Conservation (phyloP, 306 rosid genomes). For the Echinosophora koreensis region DNA sequence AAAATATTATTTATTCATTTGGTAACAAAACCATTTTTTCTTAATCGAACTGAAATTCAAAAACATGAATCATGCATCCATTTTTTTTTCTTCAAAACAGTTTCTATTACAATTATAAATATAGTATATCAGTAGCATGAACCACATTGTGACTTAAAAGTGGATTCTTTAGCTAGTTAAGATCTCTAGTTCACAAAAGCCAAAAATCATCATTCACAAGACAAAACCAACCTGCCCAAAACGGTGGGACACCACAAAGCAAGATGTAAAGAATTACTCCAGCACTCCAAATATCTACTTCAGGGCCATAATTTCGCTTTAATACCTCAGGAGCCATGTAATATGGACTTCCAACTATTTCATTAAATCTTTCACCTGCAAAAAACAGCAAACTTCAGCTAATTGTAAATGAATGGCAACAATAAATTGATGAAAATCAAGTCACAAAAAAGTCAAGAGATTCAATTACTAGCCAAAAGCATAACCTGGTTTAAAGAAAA, state of each 20-base stretch:
- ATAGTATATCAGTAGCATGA: not conserved
- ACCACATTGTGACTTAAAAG: not conserved
- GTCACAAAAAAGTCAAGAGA: conserved; percentile 25
- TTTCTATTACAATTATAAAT: not conserved
- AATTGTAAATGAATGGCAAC: conserved; percentile 33
- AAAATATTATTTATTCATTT: not conserved
- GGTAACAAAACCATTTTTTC: not conserved
- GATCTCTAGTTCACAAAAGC: conserved; percentile 1
- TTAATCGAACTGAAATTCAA: not conserved
- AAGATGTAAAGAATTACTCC: conserved; percentile 93
- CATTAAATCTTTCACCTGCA: conserved; percentile 79
- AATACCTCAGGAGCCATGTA: conserved; percentile 99
- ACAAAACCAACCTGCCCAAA: conserved; percentile 93
- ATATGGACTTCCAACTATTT: conserved; percentile 97
- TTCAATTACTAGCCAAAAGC: conserved; percentile 26
- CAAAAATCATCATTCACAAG: conserved; percentile 29
- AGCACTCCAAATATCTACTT: conserved; percentile 97
- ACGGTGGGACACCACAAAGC: conserved; percentile 94
- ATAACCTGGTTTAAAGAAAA: conserved; percentile 87
- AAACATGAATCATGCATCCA: not conserved
- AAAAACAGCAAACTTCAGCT: conserved; percentile 41
- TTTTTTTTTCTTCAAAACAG: conserved; percentile 33
- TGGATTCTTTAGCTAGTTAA: conserved; percentile 28
- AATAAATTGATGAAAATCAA: conserved; percentile 22
- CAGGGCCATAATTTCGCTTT: conserved; percentile 82